A percentile compares a stretch with the other conserved stretches of the same genome.
Evolutionary conservation across 1,139 yeast genomes (phyloP).

Genomic region (Nadsonia starkeyi-henricii): DNA sequence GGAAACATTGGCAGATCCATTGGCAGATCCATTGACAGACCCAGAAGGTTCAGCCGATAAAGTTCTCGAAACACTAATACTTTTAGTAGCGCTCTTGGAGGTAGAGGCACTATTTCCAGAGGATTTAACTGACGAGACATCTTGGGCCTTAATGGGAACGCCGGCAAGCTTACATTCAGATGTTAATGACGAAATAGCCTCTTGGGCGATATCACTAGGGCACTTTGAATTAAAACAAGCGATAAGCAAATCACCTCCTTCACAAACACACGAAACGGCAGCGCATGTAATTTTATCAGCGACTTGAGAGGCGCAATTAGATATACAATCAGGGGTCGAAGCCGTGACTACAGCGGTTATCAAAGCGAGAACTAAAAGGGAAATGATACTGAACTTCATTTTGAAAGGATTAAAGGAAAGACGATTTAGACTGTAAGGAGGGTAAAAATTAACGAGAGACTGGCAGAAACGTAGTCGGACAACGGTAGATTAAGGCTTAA

Average conservation of each 20-base stretch:
- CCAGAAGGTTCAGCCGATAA: background rate
- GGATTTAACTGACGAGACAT: background rate
- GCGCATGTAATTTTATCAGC: constrained; percentile 37
- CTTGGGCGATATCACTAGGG: constrained; percentile 43
- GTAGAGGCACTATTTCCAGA: background rate
- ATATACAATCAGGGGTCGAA: constrained; percentile 67
- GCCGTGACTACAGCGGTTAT: constrained; percentile 31
- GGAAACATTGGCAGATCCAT: background rate
- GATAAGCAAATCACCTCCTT: constrained; percentile 34
- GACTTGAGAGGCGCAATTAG: constrained; percentile 74
- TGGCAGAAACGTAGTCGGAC: background rate
- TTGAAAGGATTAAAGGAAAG: background rate
- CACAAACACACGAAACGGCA: constrained; percentile 49
- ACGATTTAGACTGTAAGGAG: background rate
- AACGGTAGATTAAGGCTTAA: background rate
- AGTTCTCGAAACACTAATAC: background rate
- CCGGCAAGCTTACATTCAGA: constrained; percentile 12
- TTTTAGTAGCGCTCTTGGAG: background rate
- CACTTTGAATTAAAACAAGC: constrained; percentile 51
- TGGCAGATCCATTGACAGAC: no score
- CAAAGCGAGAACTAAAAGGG: constrained; percentile 2
- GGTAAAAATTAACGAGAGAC: background rate
- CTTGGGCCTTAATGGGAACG: background rate
- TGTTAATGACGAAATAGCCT: constrained; percentile 46
- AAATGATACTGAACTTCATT: constrained; percentile 4